phyloP scores from a whole-genome alignment of 768 basidiomycete genomes.

The Mycena galopus region DNA sequence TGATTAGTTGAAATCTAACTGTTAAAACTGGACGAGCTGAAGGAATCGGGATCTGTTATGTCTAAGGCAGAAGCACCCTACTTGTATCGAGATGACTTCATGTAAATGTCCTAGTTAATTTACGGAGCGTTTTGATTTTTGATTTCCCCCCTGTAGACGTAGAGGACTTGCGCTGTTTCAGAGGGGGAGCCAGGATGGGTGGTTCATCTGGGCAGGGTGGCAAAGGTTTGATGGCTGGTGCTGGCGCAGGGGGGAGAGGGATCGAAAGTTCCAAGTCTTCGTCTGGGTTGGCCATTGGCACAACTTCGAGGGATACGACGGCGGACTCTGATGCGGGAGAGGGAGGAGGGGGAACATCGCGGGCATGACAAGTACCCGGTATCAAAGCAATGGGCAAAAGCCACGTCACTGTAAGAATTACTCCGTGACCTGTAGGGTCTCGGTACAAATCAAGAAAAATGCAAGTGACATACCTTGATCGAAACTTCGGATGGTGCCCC shows the following conservation, averaged over 20 bases:
- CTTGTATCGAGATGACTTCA: too few relatives aligned
- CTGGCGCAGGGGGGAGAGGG: constrained; percentile 10
- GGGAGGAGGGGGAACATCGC: constrained; percentile 31
- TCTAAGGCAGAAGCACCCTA: too few relatives aligned
- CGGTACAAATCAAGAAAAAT: background rate
- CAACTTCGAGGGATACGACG: constrained; percentile 1
- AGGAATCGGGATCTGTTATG: too few relatives aligned
- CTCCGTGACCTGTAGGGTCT: constrained; percentile 68
- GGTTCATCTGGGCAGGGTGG: constrained; percentile 8
- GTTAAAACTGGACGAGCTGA: too few relatives aligned
- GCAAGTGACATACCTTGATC: constrained; percentile 66
- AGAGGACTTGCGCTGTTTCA: constrained; percentile 5
- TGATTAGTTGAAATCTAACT: too few relatives aligned
- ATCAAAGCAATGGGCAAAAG: constrained; percentile 81
- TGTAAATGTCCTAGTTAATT: constrained; percentile 43
- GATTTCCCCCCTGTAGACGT: constrained; percentile 4
- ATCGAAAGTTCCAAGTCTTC: constrained; percentile 2
- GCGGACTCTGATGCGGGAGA: background rate
- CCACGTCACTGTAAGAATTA: constrained; percentile 87
- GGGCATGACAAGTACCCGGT: constrained; percentile 73
- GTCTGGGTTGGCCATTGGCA: background rate
- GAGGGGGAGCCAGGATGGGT: background rate
- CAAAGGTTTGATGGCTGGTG: background rate
- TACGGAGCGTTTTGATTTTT: constrained; percentile 41
- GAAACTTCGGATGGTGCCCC: constrained; percentile 80